Evolutionary conservation across 2,329 filamentous ascomycete species (phyloP).

Genomic region (Parastagonospora nodorum): DNA sequence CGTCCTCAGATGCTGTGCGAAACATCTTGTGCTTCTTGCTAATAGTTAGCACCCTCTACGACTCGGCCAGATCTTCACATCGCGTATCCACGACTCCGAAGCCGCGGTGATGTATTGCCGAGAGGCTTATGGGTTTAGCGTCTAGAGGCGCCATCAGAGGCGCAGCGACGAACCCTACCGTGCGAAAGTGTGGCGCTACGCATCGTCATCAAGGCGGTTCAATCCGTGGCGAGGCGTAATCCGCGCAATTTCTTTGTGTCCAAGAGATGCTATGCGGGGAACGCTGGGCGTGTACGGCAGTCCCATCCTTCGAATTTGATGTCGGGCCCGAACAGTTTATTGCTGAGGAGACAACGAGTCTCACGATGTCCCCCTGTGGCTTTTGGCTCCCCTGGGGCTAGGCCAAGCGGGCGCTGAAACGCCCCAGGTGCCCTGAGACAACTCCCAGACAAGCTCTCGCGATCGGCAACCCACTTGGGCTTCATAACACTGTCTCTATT

Average conservation of each 20-base stretch:
- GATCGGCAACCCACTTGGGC: constrained; percentile 28
- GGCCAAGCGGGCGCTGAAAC: constrained; percentile 43
- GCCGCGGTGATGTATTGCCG: constrained; percentile 10
- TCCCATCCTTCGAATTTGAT: background rate
- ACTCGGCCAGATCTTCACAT: constrained; percentile 9
- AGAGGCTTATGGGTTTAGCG: background rate
- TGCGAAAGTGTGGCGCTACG: constrained; percentile 16
- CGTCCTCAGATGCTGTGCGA: constrained; percentile 18
- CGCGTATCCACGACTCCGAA: constrained; percentile 2
- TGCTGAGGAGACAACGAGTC: constrained; percentile 18
- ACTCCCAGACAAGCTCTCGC: constrained; percentile 37
- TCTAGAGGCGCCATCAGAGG: constrained; percentile 15
- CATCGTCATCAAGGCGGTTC: constrained; percentile 8
- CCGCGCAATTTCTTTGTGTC: constrained; percentile 1
- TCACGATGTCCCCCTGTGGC: constrained; percentile 33
- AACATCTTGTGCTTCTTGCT: constrained; percentile 21
- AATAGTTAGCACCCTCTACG: background rate
- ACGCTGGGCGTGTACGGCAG: constrained; percentile 2
- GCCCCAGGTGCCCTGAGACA: constrained; percentile 39
- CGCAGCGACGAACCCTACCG: constrained; percentile 14
- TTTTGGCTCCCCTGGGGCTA: constrained; percentile 27
- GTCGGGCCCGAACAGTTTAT: constrained; percentile 14
- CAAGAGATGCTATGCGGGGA: constrained; percentile 21
- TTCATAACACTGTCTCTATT: constrained; percentile 19
- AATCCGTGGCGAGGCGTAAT: constrained; percentile 2